Base-by-base conservation (phyloP, 495 filamentous ascomycete genomes). In the Tricharina praecox region DNA sequence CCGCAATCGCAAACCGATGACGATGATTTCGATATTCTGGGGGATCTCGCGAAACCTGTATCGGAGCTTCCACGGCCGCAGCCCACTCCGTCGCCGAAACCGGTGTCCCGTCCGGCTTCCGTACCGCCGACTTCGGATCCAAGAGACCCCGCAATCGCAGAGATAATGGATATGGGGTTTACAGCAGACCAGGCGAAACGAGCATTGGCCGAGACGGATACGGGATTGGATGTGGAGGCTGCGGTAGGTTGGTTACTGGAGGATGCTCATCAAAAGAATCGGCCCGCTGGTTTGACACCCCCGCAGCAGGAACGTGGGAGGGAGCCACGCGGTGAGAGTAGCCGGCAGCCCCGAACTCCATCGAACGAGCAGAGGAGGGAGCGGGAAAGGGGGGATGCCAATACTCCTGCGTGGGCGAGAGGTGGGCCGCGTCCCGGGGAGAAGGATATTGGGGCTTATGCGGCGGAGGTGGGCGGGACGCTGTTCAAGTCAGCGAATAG, bases 101-200 rank as follows among this genome's bases (percentile, higher is more conserved):
- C 62, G 25, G 57, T 60, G 60, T 9, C 35, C 23, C 39, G 51
- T 15, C 23, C 26, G 52, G 62, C 67, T 5, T 49, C 66, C 2
- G 20, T 26, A 3, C 28, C 32, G 32, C 42, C 37, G 4, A 37
- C 11, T 38, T 23, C 42, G 0, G 78, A 79, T 57, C 80, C 78
- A 7, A 76, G 77, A 38, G 86, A 94, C 59, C 74, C 72, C 43
- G 85, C 85, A 3, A 73, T 96, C 46, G 86, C 85, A 1, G 85
- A 95, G 58, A 63, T 97, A 16, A 78, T 96, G 8, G 88, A 96
- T 54, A 95, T 96, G 78, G 90, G 90, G 20, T 97, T 97, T 49
- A 75, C 81, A 0, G 72, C 77, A 0, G 80, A 90, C 36, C 85
- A 84, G 49, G 75, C 92, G 19, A 74, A 71, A 49, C 69, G 76